Evolutionary conservation across 2,329 filamentous ascomycete species (phyloP).

Genomic region (Daldinia sp.): DNA sequence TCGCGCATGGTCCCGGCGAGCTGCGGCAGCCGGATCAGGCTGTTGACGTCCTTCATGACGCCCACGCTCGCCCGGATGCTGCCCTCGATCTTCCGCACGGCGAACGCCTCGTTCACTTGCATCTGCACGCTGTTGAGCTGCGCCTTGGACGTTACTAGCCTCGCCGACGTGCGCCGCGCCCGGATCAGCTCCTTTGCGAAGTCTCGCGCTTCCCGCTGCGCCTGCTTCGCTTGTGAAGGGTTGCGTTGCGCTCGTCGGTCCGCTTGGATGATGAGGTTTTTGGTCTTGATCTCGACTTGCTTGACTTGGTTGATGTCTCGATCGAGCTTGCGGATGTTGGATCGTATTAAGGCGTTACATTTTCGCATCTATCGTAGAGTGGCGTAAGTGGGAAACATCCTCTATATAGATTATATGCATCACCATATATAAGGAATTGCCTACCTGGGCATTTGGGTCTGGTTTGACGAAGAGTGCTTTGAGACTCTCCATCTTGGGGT

Average conservation of each 20-base stretch:
- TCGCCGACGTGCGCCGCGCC: constrained; percentile 78
- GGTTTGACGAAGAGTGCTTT: constrained; percentile 90
- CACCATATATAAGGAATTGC: constrained; percentile 8
- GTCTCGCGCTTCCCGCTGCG: constrained; percentile 82
- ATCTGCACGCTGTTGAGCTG: constrained; percentile 94
- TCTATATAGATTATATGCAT: background rate
- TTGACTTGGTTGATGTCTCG: constrained; percentile 88
- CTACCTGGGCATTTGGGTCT: constrained; percentile 91
- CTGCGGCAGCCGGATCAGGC: constrained; percentile 84
- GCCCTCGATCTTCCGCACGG: constrained; percentile 94
- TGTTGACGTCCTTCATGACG: constrained; percentile 98
- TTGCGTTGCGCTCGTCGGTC: constrained; percentile 85
- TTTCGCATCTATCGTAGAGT: constrained; percentile 79
- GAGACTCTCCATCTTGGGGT: constrained; percentile 81
- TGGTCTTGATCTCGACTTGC: constrained; percentile 84
- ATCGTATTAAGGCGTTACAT: constrained; percentile 90
- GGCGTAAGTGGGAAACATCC: background rate
- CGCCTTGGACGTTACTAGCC: constrained; percentile 87
- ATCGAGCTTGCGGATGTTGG: constrained; percentile 93
- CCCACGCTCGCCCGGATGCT: constrained; percentile 86
- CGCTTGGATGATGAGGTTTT: constrained; percentile 84
- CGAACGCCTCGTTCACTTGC: constrained; percentile 98
- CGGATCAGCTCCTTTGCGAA: constrained; percentile 91
- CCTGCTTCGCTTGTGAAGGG: constrained; percentile 81
- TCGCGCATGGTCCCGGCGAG: constrained; percentile 91